These are phyloP conservation scores for Exutisphaerella laricina DNA, from an alignment of 2,329 filamentous ascomycete species.

Conservation along the genomic window DNA sequence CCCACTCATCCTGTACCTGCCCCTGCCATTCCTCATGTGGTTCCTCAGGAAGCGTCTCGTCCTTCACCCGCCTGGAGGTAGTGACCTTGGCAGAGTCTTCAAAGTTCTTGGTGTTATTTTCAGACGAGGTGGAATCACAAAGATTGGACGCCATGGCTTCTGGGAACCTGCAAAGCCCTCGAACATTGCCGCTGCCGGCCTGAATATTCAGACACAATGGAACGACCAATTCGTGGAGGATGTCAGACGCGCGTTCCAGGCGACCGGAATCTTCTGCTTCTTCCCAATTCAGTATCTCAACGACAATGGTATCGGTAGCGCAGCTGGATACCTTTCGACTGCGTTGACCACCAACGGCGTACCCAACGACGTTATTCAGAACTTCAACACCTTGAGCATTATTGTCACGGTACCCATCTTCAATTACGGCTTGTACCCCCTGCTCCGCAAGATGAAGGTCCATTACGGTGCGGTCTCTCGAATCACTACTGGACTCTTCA, in stretches of 20 bases:
- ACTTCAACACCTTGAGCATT: slow-evolving; percentile 43
- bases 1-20: slow-evolving; percentile 56
- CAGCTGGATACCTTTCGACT: slow-evolving; percentile 23
- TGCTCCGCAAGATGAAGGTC: slow-evolving; percentile 37
- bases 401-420: slow-evolving; percentile 41
- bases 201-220: slow-evolving; percentile 42
- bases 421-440: slow-evolving; percentile 42
- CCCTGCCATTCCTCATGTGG: slow-evolving; percentile 32
- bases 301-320: slow-evolving; percentile 31
- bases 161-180: slow-evolving; percentile 28
- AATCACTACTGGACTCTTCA: slow-evolving; percentile 43
- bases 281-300: slow-evolving; percentile 41
- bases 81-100: slow-evolving; percentile 23
- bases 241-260: slow-evolving; percentile 51
- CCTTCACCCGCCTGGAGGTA: slow-evolving; percentile 23
- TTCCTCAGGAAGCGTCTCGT: slow-evolving; percentile 27
- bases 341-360: slow-evolving; percentile 33
- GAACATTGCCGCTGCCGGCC: slow-evolving; percentile 23
- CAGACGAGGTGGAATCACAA: slow-evolving; percentile 14
- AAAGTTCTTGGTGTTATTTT: slow-evolving; percentile 21
- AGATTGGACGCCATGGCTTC: slow-evolving; percentile 20
- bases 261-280: slow-evolving; percentile 55
- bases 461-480: slow-evolving; percentile 47
- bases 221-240: slow-evolving; percentile 66
- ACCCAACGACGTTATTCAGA: slow-evolving; percentile 44